These are phyloP conservation scores for Mycena haematopus DNA, from an alignment of 768 basidiomycete genomes.

Conservation along the genomic window DNA sequence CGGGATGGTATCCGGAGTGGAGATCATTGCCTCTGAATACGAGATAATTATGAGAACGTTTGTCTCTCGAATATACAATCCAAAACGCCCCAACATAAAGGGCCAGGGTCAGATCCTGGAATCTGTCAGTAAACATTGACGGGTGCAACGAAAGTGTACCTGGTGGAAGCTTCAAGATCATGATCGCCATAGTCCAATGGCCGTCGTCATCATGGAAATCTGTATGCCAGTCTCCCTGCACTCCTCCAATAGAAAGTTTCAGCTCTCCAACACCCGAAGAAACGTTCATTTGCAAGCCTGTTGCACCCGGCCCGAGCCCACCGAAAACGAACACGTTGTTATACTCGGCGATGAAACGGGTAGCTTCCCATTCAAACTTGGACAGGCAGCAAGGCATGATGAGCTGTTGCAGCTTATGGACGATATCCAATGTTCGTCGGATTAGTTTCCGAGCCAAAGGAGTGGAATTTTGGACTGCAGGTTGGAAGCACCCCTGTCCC, in stretches of 20 bases:
- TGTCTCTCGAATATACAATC: neutral
- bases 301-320: slow-evolving; percentile 2
- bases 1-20: slow-evolving; percentile 3
- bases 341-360: neutral
- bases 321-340: slow-evolving; percentile 13
- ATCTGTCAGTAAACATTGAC: neutral
- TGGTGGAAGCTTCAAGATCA: slow-evolving; percentile 8
- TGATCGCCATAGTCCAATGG: neutral
- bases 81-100: slow-evolving; percentile 7
- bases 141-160: neutral
- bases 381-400: slow-evolving; percentile 12
- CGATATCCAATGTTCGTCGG: neutral
- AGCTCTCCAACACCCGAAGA: neutral
- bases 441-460: neutral
- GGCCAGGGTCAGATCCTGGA: slow-evolving; percentile 8
- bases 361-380: slow-evolving; percentile 1
- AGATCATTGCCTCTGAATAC: slow-evolving; percentile 9
- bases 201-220: neutral
- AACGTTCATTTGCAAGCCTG: neutral
- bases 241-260: neutral
- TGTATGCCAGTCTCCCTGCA: slow-evolving; percentile 2
- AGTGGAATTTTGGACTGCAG: slow-evolving; percentile 2
- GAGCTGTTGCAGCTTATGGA: slow-evolving; percentile 12
- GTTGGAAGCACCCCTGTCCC: neutral
- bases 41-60: slow-evolving; percentile 2